Evolutionary conservation across 345 rosid genomes (phyloP).

Genomic region (Euphorbia tirucalli): DNA sequence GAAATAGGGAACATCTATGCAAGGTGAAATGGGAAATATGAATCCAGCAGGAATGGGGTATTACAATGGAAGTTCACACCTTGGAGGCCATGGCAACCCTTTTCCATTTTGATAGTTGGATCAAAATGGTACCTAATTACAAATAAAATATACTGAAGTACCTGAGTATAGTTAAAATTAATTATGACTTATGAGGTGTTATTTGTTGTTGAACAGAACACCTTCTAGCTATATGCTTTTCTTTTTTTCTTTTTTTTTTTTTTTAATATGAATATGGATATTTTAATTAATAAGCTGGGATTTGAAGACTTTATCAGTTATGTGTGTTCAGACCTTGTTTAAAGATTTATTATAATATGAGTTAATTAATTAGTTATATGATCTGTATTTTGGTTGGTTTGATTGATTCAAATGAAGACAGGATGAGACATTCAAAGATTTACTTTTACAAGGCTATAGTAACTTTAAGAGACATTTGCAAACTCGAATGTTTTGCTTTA

Average conservation of each 20-base stretch:
- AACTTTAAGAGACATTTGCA: constrained; percentile 25
- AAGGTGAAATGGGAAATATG: background rate
- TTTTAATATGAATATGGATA: too few species aligned
- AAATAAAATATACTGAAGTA: background rate
- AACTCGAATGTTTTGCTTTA: constrained; percentile 11
- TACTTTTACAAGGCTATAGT: constrained; percentile 8
- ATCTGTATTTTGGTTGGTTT: background rate
- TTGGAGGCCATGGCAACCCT: background rate
- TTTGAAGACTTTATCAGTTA: constrained; percentile 4
- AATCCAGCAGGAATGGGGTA: background rate
- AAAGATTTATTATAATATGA: background rate
- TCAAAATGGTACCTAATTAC: too few species aligned
- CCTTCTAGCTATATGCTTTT: too few species aligned
- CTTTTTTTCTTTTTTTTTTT: too few species aligned
- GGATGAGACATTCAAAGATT: constrained; percentile 17
- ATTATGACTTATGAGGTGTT: too few species aligned
- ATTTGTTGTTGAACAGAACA: too few species aligned
- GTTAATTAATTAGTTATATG: background rate
- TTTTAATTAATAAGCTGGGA: background rate
- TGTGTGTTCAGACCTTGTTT: constrained; percentile 6
- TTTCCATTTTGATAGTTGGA: constrained; percentile 4
- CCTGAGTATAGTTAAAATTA: too few species aligned
- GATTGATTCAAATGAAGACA: background rate
- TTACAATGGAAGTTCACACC: background rate
- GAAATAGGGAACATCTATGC: background rate